phyloP scores from a whole-genome alignment of 495 filamentous ascomycete species.

The Hyaloscypha variabilis region DNA sequence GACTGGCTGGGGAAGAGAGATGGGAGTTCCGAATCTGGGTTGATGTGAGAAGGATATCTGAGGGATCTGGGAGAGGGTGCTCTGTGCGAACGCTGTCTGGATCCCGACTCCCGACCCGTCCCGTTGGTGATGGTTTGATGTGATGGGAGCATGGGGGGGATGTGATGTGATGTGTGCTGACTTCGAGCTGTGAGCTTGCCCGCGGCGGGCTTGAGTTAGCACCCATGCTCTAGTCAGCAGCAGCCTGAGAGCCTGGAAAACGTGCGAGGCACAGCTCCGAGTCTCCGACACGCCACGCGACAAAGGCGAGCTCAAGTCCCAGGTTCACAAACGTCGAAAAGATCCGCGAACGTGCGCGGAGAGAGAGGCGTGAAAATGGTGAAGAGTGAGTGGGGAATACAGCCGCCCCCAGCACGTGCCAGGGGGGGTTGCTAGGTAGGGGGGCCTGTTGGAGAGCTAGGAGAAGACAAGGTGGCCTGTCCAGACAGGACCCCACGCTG shows the following conservation, averaged over 20 bases:
- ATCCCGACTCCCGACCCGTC: constrained; percentile 1
- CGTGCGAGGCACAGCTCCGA: too few species aligned
- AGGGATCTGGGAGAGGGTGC: neutral
- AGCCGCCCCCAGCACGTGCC: neutral
- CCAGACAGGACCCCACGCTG: neutral
- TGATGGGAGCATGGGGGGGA: too few species aligned
- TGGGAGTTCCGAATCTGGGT: neutral
- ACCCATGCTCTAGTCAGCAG: neutral
- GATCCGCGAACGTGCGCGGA: constrained; percentile 1
- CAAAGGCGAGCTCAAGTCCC: neutral
- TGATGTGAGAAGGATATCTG: neutral
- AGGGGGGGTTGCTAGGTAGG: neutral
- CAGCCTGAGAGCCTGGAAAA: neutral
- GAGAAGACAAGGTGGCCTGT: neutral
- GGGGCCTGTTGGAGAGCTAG: neutral
- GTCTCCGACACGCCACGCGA: neutral
- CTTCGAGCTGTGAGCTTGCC: neutral
- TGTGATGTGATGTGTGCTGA: neutral
- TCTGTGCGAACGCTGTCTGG: neutral
- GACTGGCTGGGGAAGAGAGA: neutral
- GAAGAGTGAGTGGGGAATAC: neutral
- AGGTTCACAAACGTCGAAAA: neutral
- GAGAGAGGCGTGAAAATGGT: neutral
- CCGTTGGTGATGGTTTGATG: too few species aligned
- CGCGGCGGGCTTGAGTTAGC: neutral